phyloP scores from a whole-genome alignment of 768 basidiomycete genomes.

The Mycena belliarum region DNA sequence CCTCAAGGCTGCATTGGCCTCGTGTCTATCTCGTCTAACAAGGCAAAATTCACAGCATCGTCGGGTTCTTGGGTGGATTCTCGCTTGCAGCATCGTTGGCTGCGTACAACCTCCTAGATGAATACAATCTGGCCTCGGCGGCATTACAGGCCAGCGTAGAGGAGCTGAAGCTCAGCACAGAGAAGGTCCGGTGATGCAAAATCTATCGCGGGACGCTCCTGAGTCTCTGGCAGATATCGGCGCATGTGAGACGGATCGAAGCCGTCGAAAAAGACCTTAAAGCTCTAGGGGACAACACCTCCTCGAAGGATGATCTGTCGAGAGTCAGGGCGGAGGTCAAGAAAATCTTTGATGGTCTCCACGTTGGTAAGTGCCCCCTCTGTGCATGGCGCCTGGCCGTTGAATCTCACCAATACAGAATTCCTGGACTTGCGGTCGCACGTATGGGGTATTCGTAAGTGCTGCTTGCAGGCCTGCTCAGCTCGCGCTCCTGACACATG shows the following conservation, averaged over 20 bases:
- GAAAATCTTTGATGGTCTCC: slow-evolving; percentile 83
- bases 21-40: background rate
- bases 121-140: slow-evolving; percentile 88
- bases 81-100: slow-evolving; percentile 85
- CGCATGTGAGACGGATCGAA: slow-evolving; percentile 82
- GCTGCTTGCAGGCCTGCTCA: too few species aligned
- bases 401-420: slow-evolving; percentile 46
- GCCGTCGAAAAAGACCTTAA: slow-evolving; percentile 89
- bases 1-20: background rate
- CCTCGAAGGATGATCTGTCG: slow-evolving; percentile 80
- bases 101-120: slow-evolving; percentile 86
- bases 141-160: slow-evolving; percentile 85
- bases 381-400: background rate
- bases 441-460: slow-evolving; percentile 88
- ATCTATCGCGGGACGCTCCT: background rate
- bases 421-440: slow-evolving; percentile 79
- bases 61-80: slow-evolving; percentile 89
- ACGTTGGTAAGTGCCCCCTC: slow-evolving; percentile 57
- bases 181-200: slow-evolving; percentile 54
- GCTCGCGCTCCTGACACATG: too few species aligned
- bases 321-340: slow-evolving; percentile 79
- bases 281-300: slow-evolving; percentile 61
- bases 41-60: slow-evolving; percentile 48
- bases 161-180: slow-evolving; percentile 80
- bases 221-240: slow-evolving; percentile 57